Percentiles rank a stretch among this genome's conserved stretches.
Conservation (phyloP, 2,329 filamentous ascomycete species). For the Colletotrichum liriopes region DNA sequence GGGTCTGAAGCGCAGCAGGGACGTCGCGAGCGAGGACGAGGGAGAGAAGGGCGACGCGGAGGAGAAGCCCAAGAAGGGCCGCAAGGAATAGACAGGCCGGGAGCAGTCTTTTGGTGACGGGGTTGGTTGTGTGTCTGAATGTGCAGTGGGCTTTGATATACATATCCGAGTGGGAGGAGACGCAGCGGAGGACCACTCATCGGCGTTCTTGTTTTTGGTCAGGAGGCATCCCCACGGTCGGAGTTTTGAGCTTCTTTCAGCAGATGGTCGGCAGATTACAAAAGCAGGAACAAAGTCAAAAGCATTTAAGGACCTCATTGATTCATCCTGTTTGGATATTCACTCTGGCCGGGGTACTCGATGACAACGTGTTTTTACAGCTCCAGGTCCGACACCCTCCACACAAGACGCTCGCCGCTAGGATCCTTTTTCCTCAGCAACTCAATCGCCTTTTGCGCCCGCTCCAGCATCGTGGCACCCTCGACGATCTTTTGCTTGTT, state of each 20-base stretch:
- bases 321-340: background rate
- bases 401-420: conserved; percentile 60
- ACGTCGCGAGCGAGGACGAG: conserved; percentile 67
- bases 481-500: conserved; percentile 61
- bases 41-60: conserved; percentile 64
- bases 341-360: background rate
- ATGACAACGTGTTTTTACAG: background rate
- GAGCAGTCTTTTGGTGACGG: background rate
- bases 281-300: conserved; percentile 43
- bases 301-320: conserved; percentile 27
- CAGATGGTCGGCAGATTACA: conserved; percentile 43
- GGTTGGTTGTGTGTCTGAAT: background rate
- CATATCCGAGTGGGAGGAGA: conserved; percentile 29
- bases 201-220: conserved; percentile 41
- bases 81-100: conserved; percentile 29
- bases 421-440: conserved; percentile 54
- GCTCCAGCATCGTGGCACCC: conserved; percentile 56
- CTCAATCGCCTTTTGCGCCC: conserved; percentile 57
- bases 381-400: conserved; percentile 48
- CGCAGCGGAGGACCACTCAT: conserved; percentile 36
- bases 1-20: conserved; percentile 89
- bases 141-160: background rate
- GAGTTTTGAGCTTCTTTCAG: conserved; percentile 44
- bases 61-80: conserved; percentile 44
- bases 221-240: conserved; percentile 40